These are phyloP conservation scores for Ogataea ganodermae DNA, from an alignment of 805 yeast species.

Conservation along the genomic window DNA sequence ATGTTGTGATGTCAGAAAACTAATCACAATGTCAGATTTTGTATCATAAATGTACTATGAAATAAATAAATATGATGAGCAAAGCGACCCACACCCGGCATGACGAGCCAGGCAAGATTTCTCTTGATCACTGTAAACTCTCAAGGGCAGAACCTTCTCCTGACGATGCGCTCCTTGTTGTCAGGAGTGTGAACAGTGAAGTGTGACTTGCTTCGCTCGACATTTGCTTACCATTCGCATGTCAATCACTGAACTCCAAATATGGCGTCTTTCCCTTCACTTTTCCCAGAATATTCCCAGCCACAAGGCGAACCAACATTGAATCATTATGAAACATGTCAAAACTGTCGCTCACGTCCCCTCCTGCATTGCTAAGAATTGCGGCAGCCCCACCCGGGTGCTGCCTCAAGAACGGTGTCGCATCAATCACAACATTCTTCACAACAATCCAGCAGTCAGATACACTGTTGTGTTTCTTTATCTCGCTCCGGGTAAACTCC, in stretches of 20 bases:
- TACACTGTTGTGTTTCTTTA: slow-evolving; percentile 46
- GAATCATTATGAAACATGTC: slow-evolving; percentile 61
- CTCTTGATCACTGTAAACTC: too few relatives aligned
- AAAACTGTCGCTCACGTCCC: slow-evolving; percentile 63
- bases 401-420: slow-evolving; percentile 44
- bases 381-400: slow-evolving; percentile 82
- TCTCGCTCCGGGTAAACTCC: slow-evolving; percentile 49
- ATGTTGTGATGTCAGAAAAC: slow-evolving; percentile 2
- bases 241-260: too few relatives aligned
- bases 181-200: too few relatives aligned
- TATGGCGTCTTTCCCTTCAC: slow-evolving; percentile 48
- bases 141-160: too few relatives aligned
- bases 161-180: too few relatives aligned
- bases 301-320: slow-evolving; percentile 52
- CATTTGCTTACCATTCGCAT: too few relatives aligned
- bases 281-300: slow-evolving; percentile 50
- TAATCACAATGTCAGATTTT: not conserved
- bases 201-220: not conserved
- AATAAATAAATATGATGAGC: not conserved
- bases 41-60: not conserved
- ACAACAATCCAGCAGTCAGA: slow-evolving; percentile 57
- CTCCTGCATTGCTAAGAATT: slow-evolving; percentile 67
- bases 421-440: slow-evolving; percentile 52
- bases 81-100: too few relatives aligned
- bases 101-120: too few relatives aligned